These are phyloP conservation scores for Spirogloea muscicola DNA, from an alignment of 139 green algal species.

Conservation along the genomic window DNA sequence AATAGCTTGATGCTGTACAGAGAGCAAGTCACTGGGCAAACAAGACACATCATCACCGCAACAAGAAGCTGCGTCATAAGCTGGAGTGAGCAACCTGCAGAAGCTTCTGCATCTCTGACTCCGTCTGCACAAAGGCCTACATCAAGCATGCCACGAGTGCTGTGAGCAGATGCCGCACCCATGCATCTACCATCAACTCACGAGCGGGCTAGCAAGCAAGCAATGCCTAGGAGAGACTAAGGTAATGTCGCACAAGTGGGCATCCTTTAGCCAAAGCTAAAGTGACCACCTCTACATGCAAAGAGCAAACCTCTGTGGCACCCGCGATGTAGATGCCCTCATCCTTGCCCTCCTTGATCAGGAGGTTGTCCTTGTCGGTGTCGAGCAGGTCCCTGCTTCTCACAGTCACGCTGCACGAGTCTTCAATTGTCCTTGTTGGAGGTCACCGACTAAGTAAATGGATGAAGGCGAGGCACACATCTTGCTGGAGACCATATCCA, in stretches of 20 bases:
- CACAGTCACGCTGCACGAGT: background rate
- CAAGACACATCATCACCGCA: too few species aligned
- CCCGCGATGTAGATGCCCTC: slow-evolving; percentile 31
- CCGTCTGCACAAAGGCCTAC: slow-evolving; percentile 24
- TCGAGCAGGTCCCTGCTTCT: slow-evolving; percentile 45
- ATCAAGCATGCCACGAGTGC: background rate
- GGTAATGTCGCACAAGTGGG: background rate
- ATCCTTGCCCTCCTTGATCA: slow-evolving; percentile 21
- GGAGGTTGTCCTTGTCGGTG: slow-evolving; percentile 39
- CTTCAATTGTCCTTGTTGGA: background rate
- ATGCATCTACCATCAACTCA: background rate
- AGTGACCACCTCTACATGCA: too few species aligned
- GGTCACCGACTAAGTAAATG: background rate
- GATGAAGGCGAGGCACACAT: background rate
- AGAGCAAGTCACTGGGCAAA: too few species aligned
- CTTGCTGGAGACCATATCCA: background rate
- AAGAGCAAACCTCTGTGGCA: slow-evolving; percentile 23
- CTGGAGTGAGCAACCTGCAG: slow-evolving; percentile 5
- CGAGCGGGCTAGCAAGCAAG: background rate
- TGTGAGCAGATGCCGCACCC: background rate
- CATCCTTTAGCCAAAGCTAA: background rate
- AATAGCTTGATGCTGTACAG: too few species aligned
- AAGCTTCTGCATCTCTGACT: slow-evolving; percentile 25
- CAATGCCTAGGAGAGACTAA: background rate
- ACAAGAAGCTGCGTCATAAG: background rate